A percentile compares a stretch with the other conserved stretches of the same genome.
Conservation (phyloP, 345 rosid species). For the Eutrema yunnanense region DNA sequence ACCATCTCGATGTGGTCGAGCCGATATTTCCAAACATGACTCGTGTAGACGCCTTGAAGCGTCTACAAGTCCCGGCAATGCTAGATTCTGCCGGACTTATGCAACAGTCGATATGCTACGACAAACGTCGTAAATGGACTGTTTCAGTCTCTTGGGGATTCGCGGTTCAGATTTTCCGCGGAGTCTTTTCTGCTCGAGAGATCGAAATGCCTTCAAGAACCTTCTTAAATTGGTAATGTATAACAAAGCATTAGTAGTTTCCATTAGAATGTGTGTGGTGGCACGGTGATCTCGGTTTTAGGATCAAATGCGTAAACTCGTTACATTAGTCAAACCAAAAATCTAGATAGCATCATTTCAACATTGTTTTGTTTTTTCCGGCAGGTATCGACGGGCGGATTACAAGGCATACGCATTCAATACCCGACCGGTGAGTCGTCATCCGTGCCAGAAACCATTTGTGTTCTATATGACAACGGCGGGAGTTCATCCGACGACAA, state of each 20-base stretch:
- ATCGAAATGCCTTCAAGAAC: slow-evolving; percentile 98
- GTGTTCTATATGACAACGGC: slow-evolving; percentile 65
- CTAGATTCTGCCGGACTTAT: slow-evolving; percentile 83
- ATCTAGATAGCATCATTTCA: background rate
- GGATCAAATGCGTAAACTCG: background rate
- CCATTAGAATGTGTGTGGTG: background rate
- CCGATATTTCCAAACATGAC: slow-evolving; percentile 86
- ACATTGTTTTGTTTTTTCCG: background rate
- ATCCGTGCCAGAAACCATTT: slow-evolving; percentile 93
- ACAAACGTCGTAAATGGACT: slow-evolving; percentile 67
- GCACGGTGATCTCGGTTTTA: background rate
- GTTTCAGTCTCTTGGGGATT: slow-evolving; percentile 94
- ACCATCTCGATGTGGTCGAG: slow-evolving; percentile 90
- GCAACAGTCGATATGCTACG: slow-evolving; percentile 97
- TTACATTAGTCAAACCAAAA: background rate
- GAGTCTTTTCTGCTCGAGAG: slow-evolving; percentile 79
- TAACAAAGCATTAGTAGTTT: background rate
- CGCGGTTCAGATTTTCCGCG: slow-evolving; percentile 80
- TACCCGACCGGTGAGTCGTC: slow-evolving; percentile 84
- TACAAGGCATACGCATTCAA: slow-evolving; percentile 93
- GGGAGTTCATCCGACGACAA: slow-evolving; percentile 35
- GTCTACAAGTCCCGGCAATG: slow-evolving; percentile 53
- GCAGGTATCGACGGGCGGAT: slow-evolving; percentile 56
- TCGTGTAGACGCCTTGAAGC: slow-evolving; percentile 64
- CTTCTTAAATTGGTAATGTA: slow-evolving; percentile 82